A percentile compares a stretch with the other conserved stretches of the same genome.
phyloP scores from a whole-genome alignment of 768 basidiomycete genomes.

The Lactarius evosmus region DNA sequence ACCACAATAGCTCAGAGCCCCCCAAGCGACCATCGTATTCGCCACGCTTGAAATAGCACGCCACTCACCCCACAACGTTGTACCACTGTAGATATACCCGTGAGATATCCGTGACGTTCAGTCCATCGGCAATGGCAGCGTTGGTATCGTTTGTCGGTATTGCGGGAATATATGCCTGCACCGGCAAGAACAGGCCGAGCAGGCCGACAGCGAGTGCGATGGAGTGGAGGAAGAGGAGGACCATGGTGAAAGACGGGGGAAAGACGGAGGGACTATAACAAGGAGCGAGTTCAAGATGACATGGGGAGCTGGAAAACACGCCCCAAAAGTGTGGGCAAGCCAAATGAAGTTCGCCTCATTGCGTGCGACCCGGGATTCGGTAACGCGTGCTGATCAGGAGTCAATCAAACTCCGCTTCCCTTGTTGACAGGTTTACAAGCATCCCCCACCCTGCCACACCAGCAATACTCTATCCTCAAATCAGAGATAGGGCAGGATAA shows the following conservation, averaged over 20 bases:
- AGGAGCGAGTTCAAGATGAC: background rate
- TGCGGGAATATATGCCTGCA: constrained; percentile 66
- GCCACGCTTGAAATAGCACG: background rate
- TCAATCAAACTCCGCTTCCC: background rate
- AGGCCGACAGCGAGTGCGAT: constrained; percentile 6
- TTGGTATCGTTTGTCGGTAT: constrained; percentile 62
- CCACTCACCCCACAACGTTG: constrained; percentile 38
- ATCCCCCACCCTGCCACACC: too few relatives aligned
- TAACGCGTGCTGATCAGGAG: background rate
- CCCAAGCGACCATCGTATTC: constrained; percentile 2
- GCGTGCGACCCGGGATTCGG: background rate
- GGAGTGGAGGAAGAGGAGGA: background rate
- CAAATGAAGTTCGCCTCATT: background rate
- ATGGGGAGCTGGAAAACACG: constrained; percentile 12
- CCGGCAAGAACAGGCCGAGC: constrained; percentile 19
- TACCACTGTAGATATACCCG: constrained; percentile 61
- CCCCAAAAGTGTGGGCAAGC: background rate
- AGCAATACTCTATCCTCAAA: too few relatives aligned
- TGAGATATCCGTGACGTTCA: constrained; percentile 56
- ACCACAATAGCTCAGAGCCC: background rate
- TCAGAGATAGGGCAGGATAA: background rate
- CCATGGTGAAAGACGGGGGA: constrained; percentile 5
- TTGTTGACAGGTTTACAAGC: too few relatives aligned
- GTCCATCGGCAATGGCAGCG: constrained; percentile 40
- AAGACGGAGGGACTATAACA: background rate